Base-by-base conservation (phyloP, 352 stramenopile genomes). In the Phytopythium aichiense region DNA sequence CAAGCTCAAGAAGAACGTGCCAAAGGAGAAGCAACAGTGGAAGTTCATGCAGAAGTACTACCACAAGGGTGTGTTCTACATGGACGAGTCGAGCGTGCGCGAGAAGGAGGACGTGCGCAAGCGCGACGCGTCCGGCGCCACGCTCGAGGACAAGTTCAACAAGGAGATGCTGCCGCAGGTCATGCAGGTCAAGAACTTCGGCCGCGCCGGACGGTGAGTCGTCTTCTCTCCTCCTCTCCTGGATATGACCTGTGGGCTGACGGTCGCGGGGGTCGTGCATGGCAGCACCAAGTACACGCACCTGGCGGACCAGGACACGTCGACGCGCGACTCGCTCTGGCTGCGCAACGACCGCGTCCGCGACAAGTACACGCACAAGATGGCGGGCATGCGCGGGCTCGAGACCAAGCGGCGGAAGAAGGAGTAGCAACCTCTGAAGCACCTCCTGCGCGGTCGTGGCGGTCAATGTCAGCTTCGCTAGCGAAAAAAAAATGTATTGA, bases 121-220 rank as follows among this genome's bases (percentile, higher is more conserved):
- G 52, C 88, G 90, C 42, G 96, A 98, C 63, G 91, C 91, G 4
- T 82, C 74, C 9, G 93, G 84, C 1, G 91, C 91, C 13, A 98
- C 93, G 15, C 76, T 96, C 13, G 89, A 97, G 55, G 94, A 98
- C 73, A 98, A 96, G 30, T 91, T 98, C 70, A 94, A 98, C 78
- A 97, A 93, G 64, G 85, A 95, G 64, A 78, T 94, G 65, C 80
- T 99, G 63, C 96, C 96, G 0, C 76, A 94, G 38, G 89, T 99
- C 58, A 98, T 99, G 92, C 95, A 99, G 65, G 96, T 99, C 49
- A 98, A 98, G 69, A 99, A 99, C 62, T 99, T 99, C 79, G 98
- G 98, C 20, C 92, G 95, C 56, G 82, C 90, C 45, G 93, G 96
- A 67, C 91, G 97, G 85, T 94, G 85, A 55, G 72, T 67, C 30